Base-by-base conservation (phyloP, 805 yeast species). In the Candida caryicola region DNA sequence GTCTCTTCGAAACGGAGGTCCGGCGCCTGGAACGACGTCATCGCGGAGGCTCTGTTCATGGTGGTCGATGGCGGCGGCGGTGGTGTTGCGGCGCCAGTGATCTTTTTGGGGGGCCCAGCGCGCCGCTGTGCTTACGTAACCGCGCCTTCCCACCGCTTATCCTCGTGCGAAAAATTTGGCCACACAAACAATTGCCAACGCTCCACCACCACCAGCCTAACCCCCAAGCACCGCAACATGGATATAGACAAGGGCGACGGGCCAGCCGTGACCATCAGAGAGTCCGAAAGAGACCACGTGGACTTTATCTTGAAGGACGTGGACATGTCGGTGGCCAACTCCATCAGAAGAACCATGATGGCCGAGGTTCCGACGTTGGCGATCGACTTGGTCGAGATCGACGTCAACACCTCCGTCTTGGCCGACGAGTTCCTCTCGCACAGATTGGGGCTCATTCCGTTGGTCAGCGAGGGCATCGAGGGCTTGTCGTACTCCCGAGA, bases 311-410 rank as follows among this genome's bases (percentile, higher is more conserved):
- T 93, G 40, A 77, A 86, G 31, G 88, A 89, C 55, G 90, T 89
- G 23, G 97, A 91, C 58, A 64, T 93, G 43, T 78, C 96, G 50
- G 69, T 91, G 55, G 98, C 98, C 14, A 93, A 93, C 72, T 85
- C 98, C 12, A 51, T 93, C 27, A 77, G 99, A 51, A 75, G 99
- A 60, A 80, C 85, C 29, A 90, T 93, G 87, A 71, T 93, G 44
- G 90, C 96, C 2, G 99, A 93, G 63, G 93, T 93, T 40, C 99
- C 99, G 23, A 93, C 99, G 0, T 68, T 93, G 48, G 97, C 99
- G 37, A 89, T 93, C 41, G 99, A 93, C 57, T 77, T 91, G 45
- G 99, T 93, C 33, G 98, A 93, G 59, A 85, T 93, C 46, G 95
- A 88, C 55, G 80, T 77, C 34, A 93, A 93, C 66, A 88, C 98